A percentile compares a stretch with the other conserved stretches of the same genome.
Conservation (phyloP, 805 yeast genomes). For the Saccharomyces jurei region DNA sequence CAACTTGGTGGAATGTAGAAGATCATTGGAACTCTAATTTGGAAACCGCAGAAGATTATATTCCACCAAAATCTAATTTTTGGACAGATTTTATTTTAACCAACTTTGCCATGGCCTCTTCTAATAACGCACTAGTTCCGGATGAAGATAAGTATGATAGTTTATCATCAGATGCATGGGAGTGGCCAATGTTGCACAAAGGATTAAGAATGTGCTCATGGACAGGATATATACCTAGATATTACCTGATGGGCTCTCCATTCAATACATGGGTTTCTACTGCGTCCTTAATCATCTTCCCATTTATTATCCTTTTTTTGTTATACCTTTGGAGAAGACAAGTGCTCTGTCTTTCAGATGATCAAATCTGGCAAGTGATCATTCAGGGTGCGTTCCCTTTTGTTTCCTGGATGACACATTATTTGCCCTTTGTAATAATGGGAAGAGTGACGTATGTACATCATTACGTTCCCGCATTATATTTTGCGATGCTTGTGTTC, state of each 20-base stretch:
- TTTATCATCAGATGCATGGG: constrained; percentile 71
- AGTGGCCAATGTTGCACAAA: constrained; percentile 74
- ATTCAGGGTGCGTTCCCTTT: constrained; percentile 78
- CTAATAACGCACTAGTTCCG: constrained; percentile 74
- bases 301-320: constrained; percentile 34
- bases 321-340: constrained; percentile 65
- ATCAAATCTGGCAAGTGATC: constrained; percentile 35
- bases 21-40: constrained; percentile 52
- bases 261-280: constrained; percentile 73
- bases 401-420: constrained; percentile 85
- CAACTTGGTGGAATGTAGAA: constrained; percentile 87
- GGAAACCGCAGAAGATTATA: constrained; percentile 41
- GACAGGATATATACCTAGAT: constrained; percentile 51
- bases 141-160: constrained; percentile 68
- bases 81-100: constrained; percentile 68
- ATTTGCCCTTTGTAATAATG: constrained; percentile 83
- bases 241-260: constrained; percentile 68
- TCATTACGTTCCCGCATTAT: constrained; percentile 91
- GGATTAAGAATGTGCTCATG: constrained; percentile 75
- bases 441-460: constrained; percentile 95
- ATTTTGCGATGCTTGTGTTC: constrained; percentile 77
- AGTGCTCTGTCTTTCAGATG: constrained; percentile 36
- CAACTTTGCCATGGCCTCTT: constrained; percentile 82
- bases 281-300: constrained; percentile 46
- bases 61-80: constrained; percentile 64